These are phyloP conservation scores for Selenicereus undatus DNA, from an alignment of 148 eudicot species.

Conservation along the genomic window DNA sequence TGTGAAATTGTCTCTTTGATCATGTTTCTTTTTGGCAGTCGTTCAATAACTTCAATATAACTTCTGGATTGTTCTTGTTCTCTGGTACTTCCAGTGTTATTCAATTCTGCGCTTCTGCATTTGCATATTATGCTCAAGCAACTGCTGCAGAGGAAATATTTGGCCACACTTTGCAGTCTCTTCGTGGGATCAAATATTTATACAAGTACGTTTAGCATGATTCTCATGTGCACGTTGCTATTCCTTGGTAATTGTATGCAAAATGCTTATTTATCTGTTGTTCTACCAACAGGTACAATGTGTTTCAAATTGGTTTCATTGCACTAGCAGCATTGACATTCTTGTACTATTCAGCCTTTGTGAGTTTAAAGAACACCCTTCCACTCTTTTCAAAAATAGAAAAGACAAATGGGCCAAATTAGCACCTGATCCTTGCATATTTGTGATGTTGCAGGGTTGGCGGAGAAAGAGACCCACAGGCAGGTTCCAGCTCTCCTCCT, in stretches of 20 bases:
- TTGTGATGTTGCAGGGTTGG: constrained; percentile 69
- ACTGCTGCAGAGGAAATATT: constrained; percentile 97
- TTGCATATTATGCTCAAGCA: constrained; percentile 97
- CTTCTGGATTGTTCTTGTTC: constrained; percentile 21
- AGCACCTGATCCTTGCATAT: neutral
- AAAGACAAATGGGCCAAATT: neutral
- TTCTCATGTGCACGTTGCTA: neutral
- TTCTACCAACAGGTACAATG: constrained; percentile 66
- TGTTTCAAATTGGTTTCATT: constrained; percentile 89
- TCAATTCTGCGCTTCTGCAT: constrained; percentile 94
- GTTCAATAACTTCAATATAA: neutral
- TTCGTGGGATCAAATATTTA: constrained; percentile 90
- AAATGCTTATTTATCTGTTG: constrained; percentile 13
- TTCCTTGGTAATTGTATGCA: neutral
- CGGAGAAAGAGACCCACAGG: constrained; percentile 82
- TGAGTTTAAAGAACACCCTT: constrained; percentile 38
- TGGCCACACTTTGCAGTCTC: constrained; percentile 95
- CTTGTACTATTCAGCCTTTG: constrained; percentile 79
- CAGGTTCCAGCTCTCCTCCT: constrained; percentile 75
- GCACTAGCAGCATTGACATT: constrained; percentile 73
- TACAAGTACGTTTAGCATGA: constrained; percentile 67
- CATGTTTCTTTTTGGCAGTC: neutral
- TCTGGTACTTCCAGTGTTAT: constrained; percentile 67
- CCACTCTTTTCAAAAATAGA: neutral
- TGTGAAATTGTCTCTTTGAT: neutral